Evolutionary conservation across 2,329 filamentous ascomycete species (phyloP), one percentile per base, ranked within the genome.

Genomic region (Trichoderma sp.): DNA sequence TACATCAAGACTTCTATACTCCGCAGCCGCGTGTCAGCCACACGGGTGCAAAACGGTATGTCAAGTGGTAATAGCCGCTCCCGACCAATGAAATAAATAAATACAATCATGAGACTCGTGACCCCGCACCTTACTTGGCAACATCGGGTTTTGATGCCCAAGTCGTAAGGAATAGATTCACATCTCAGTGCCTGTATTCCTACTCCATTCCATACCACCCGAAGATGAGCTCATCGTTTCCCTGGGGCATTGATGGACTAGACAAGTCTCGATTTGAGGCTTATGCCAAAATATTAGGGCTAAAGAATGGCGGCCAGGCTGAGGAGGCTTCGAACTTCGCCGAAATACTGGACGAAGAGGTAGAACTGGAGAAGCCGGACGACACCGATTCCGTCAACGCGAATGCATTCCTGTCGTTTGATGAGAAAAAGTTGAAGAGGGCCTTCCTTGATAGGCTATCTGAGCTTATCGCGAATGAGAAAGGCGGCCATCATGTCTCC

Each of bases 391-490:
- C 61, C 24, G 36, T 64, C 36, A 21, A 64, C 26, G 26, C 26
- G 24, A 64, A 47, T 36, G 61, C 36, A 64, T 21, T 51, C 15
- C 18, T 6, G 26, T 21, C 30, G 8, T 64, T 47, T 4, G 61
- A 64, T 21, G 36, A 51, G 26, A 30, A 9, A 6, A 64, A 51
- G 7, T 1, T 64, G 32, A 64, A 64, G 36, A 64, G 61, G 15
- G 61, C 61, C 26, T 64, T 64, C n/a, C 61, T 64, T 51, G 61
- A 64, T 64, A 64, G 61, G 24, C 9, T 64, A 21, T 64, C 61
- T 47, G 61, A 64, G 61, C 61, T 64, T 21, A 30, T 47, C 21
- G 61, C 61, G 26, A 64, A 64, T 30, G 61, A 64, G 61, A 64
- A 64, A 64, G 61, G 61, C 21, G 61, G 61, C 18, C 18, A n/a